A percentile compares a stretch with the other conserved stretches of the same genome.
Conservation (phyloP, 345 rosid genomes). For the Rhodomyrtus tomentosa region DNA sequence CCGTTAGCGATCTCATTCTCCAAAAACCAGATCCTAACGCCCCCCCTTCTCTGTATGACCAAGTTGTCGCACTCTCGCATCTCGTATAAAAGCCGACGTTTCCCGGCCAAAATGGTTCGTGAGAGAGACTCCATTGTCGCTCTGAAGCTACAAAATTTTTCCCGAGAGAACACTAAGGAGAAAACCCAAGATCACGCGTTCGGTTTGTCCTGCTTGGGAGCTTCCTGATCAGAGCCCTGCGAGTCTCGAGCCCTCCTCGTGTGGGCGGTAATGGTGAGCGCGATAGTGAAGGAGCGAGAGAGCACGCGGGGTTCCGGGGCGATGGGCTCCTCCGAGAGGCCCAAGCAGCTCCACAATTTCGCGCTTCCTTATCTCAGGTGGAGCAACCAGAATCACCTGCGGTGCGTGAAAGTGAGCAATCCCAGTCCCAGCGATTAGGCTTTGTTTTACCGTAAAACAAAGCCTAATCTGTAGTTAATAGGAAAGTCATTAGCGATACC, state of each 20-base stretch:
- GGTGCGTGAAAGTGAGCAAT: slow-evolving; percentile 23
- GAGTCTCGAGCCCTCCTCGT: not conserved
- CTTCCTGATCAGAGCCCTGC: not conserved
- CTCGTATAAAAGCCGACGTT: not conserved
- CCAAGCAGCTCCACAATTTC: slow-evolving; percentile 45
- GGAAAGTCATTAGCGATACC: too few species aligned
- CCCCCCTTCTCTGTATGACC: not conserved
- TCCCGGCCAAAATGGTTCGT: not conserved
- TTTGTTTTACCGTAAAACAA: too few species aligned
- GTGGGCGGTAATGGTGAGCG: not conserved
- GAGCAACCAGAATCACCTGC: slow-evolving; percentile 36
- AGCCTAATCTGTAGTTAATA: too few species aligned
- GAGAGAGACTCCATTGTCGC: not conserved
- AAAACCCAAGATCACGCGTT: not conserved
- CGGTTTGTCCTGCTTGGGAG: not conserved
- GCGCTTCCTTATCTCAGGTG: slow-evolving; percentile 36
- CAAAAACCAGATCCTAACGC: not conserved
- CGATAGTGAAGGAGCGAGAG: slow-evolving; percentile 4
- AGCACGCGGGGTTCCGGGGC: slow-evolving; percentile 7
- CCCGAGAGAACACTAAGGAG: not conserved
- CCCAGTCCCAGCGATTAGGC: slow-evolving; percentile 1
- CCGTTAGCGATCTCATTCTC: not conserved
- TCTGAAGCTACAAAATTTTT: not conserved
- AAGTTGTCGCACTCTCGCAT: not conserved
- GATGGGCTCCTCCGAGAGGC: slow-evolving; percentile 28